These are phyloP conservation scores for Pyropia yezoensis DNA, from an alignment of 23 red algal species.

Conservation along the genomic window DNA sequence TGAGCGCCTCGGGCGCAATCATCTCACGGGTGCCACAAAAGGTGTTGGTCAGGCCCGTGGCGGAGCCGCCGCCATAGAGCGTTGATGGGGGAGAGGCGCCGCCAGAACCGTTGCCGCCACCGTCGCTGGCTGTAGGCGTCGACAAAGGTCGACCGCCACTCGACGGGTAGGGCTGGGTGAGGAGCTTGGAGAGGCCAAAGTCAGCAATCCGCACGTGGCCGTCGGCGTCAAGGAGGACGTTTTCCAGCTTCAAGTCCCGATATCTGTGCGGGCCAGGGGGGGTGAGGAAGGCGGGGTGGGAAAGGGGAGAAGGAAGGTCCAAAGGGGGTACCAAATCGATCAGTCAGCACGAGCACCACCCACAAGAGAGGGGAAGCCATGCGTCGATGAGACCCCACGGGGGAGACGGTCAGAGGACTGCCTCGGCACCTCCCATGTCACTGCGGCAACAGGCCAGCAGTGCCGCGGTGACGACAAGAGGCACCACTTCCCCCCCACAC, in stretches of 20 bases:
- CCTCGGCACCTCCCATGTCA: no score
- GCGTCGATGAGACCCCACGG: slow-evolving; percentile 8
- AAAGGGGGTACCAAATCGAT: no score
- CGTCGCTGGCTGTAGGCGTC: background rate
- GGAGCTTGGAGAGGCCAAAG: slow-evolving; percentile 68
- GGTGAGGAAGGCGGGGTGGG: background rate
- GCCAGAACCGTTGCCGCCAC: background rate
- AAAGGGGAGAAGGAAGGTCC: no score
- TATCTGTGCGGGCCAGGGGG: slow-evolving; percentile 22
- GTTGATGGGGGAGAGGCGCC: background rate
- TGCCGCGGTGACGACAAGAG: no score
- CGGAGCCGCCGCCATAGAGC: background rate
- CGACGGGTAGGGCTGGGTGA: slow-evolving; percentile 4
- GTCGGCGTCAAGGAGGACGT: slow-evolving; percentile 58
- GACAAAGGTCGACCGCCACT: background rate
- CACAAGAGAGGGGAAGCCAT: slow-evolving; percentile 58
- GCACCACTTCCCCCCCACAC: no score
- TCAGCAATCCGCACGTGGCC: slow-evolving; percentile 67
- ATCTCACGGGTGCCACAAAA: slow-evolving; percentile 87
- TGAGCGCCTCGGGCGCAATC: slow-evolving; percentile 76
- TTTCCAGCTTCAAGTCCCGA: slow-evolving; percentile 78
- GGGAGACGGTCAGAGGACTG: no score
- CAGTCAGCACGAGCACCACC: slow-evolving; percentile 23
- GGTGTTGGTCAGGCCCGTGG: slow-evolving; percentile 57
- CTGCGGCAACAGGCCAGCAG: no score